A percentile compares a stretch with the other conserved stretches of the same genome.
Conservation (phyloP, 2,329 filamentous ascomycete genomes). For the Colletotrichum somersetense region DNA sequence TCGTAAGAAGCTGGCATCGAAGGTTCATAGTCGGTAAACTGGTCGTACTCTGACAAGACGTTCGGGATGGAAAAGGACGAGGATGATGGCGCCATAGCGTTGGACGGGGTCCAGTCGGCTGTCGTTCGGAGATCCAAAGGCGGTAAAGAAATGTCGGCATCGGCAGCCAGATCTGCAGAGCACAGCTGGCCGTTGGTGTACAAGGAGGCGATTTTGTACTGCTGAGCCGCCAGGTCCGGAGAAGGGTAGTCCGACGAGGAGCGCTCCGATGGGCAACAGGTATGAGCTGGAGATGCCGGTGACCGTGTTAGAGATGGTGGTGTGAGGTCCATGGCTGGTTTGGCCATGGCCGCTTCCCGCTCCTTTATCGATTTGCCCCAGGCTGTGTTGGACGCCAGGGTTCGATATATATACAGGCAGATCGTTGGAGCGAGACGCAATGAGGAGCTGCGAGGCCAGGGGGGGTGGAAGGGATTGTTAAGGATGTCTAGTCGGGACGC, state of each 20-base stretch:
- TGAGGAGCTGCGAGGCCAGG: conserved; percentile 14
- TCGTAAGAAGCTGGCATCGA: conserved; percentile 57
- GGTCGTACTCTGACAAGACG: conserved; percentile 64
- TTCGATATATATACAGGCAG: conserved; percentile 38
- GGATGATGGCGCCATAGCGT: conserved; percentile 55
- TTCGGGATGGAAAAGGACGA: conserved; percentile 58
- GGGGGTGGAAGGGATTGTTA: background rate
- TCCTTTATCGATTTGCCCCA: conserved; percentile 23
- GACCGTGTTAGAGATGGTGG: conserved; percentile 62
- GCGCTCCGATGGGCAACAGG: conserved; percentile 58
- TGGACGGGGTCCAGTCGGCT: conserved; percentile 58
- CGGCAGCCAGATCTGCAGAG: conserved; percentile 53
- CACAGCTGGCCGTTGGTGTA: conserved; percentile 56
- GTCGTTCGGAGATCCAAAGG: conserved; percentile 57
- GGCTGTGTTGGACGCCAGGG: conserved; percentile 34
- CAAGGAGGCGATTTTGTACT: conserved; percentile 58
- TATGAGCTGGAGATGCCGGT: conserved; percentile 58
- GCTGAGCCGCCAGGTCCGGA: conserved; percentile 57
- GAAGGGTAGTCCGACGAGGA: conserved; percentile 61
- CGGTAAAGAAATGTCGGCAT: conserved; percentile 53
- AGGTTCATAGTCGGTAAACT: conserved; percentile 62
- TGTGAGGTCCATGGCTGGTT: conserved; percentile 61
- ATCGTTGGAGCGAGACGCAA: conserved; percentile 29
- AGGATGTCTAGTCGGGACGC: conserved; percentile 27
- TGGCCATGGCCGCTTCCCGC: conserved; percentile 25